Conservation (phyloP, 305 asterid species). For the Rubia tinctorum region DNA sequence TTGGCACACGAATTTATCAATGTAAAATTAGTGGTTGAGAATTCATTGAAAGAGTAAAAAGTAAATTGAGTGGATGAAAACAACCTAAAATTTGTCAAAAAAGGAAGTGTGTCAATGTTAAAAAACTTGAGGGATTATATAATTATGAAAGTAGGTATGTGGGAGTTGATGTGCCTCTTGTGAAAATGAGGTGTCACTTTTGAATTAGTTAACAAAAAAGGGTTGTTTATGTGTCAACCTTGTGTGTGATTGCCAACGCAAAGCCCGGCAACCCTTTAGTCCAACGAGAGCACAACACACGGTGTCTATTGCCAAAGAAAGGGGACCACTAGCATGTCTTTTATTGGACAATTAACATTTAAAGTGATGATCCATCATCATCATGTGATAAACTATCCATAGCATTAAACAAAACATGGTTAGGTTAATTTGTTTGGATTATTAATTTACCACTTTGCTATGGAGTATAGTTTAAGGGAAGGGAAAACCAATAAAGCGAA, state of each 20-base stretch:
- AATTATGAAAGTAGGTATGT: too few species aligned
- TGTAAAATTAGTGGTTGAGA: too few species aligned
- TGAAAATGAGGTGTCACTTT: neutral
- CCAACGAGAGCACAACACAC: neutral
- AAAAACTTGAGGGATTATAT: too few species aligned
- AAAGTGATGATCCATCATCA: constrained; percentile 4
- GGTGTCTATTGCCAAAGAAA: neutral
- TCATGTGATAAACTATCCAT: constrained; percentile 6
- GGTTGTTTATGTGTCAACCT: neutral
- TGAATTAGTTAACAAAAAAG: neutral
- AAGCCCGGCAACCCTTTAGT: neutral
- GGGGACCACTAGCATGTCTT: constrained; percentile 12
- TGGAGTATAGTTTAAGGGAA: neutral
- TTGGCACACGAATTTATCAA: too few species aligned
- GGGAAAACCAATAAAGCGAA: neutral
- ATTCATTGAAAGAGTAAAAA: too few species aligned
- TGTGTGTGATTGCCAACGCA: neutral
- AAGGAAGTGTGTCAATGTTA: too few species aligned
- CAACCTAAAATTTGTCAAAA: too few species aligned
- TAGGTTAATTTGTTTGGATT: neutral
- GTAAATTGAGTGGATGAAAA: too few species aligned
- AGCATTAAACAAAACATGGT: neutral
- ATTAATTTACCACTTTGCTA: neutral
- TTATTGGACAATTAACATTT: neutral
- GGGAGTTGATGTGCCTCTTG: too few species aligned